phyloP scores from a whole-genome alignment of 2,329 filamentous ascomycete species.

The Elsinoe australis region DNA sequence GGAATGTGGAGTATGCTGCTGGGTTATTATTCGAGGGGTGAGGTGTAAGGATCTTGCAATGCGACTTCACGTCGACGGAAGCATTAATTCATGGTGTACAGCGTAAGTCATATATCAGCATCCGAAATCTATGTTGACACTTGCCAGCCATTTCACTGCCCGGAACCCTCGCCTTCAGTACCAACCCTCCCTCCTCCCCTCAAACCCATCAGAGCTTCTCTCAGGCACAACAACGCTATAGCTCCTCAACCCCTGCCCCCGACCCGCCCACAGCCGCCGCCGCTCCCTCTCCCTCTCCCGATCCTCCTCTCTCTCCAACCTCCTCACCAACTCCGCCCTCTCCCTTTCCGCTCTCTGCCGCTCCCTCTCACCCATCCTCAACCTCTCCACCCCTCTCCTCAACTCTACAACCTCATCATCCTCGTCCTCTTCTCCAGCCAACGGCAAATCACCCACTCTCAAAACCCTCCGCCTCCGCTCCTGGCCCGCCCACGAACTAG shows the following conservation, averaged over 20 bases:
- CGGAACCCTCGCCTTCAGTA: neutral
- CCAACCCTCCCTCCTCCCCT: neutral
- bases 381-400: neutral
- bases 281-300: neutral
- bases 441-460: neutral
- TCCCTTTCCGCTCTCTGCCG: neutral
- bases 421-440: neutral
- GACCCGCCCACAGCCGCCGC: neutral
- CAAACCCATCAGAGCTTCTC: neutral
- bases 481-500: neutral
- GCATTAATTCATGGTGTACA: no score
- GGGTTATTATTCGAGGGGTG: slow-evolving; percentile 40
- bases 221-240: slow-evolving; percentile 4
- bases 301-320: neutral
- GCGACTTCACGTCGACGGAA: no score
- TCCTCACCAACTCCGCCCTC: neutral
- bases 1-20: slow-evolving; percentile 43
- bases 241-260: slow-evolving; percentile 1
- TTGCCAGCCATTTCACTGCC: no score
- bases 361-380: neutral
- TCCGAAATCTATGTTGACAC: no score
- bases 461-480: neutral
- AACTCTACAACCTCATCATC: neutral
- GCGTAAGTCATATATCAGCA: no score
- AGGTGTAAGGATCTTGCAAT: no score